These are phyloP conservation scores for Plasmodium billcollinsi DNA, from an alignment of 169 alveolate species.

Conservation along the genomic window DNA sequence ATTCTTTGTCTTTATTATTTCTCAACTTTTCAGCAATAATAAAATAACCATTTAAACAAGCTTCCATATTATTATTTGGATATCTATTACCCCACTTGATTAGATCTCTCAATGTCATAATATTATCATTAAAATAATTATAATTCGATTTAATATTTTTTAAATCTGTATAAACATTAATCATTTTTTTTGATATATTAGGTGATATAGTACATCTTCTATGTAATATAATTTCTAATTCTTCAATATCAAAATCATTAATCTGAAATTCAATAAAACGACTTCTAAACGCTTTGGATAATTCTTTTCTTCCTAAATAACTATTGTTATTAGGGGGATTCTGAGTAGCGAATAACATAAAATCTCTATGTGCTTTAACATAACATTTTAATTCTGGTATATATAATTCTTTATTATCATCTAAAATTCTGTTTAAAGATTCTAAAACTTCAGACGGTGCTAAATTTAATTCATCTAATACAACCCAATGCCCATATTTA, in stretches of 20 bases:
- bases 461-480: conserved; percentile 98
- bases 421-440: conserved; percentile 98
- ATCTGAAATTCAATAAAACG: conserved; percentile 97
- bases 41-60: conserved; percentile 94
- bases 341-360: conserved; percentile 99
- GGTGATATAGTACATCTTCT: conserved; percentile 96
- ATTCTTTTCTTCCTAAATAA: conserved; percentile 99
- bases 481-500: conserved; percentile 98
- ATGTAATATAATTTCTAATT: conserved; percentile 93
- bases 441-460: conserved; percentile 99
- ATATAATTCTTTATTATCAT: conserved; percentile 98
- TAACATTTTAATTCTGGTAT: conserved; percentile 96
- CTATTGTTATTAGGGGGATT: conserved; percentile 97
- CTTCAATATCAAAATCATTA: conserved; percentile 94
- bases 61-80: conserved; percentile 86
- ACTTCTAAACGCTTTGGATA: conserved; percentile 98
- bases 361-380: conserved; percentile 97
- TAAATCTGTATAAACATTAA: conserved; percentile 93
- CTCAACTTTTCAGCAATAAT: conserved; percentile 96
- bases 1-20: conserved; percentile 90
- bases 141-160: conserved; percentile 90
- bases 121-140: conserved; percentile 78
- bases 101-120: conserved; percentile 98
- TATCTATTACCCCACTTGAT: conserved; percentile 98
- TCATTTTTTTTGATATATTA: conserved; percentile 94